phyloP scores from a whole-genome alignment of 176 grass and related monocot species.

The Raddia guianensis region DNA sequence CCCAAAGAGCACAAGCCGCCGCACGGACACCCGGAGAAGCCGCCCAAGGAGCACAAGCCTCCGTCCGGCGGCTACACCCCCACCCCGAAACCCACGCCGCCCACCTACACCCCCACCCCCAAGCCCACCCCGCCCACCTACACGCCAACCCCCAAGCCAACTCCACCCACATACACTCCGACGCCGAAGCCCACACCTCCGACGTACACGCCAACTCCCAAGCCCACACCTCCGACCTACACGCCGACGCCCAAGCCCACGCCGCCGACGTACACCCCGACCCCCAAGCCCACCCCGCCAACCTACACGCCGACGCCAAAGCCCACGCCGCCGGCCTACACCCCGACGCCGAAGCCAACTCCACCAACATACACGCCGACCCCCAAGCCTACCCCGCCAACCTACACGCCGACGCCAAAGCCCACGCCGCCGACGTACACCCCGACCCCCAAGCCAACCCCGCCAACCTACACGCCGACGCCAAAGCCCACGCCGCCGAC shows the following conservation, averaged over 20 bases:
- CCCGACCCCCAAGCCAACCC: rapidly evolving
- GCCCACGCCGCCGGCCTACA: not conserved
- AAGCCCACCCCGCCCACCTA: not conserved
- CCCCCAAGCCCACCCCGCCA: not conserved
- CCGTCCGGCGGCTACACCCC: not conserved
- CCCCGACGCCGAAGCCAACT: not conserved
- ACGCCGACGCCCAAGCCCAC: not conserved
- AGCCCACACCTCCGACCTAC: not conserved
- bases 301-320: not conserved
- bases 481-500: not conserved
- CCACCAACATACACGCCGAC: not conserved
- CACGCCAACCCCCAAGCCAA: not conserved
- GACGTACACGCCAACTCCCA: not conserved
- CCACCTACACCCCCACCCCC: conserved; percentile 10
- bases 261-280: not conserved
- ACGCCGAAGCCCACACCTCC: not conserved
- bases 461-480: not conserved
- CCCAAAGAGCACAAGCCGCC: conserved; percentile 4
- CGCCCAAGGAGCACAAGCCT: not conserved
- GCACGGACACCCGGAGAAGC: not conserved
- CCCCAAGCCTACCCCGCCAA: not conserved
- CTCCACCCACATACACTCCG: not conserved
- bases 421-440: not conserved
- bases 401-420: not conserved
- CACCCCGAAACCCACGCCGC: not conserved